Percentiles rank a stretch among this genome's conserved stretches.
phyloP scores from a whole-genome alignment of 495 filamentous ascomycete species.

The Xanthoparmelia taractica region DNA sequence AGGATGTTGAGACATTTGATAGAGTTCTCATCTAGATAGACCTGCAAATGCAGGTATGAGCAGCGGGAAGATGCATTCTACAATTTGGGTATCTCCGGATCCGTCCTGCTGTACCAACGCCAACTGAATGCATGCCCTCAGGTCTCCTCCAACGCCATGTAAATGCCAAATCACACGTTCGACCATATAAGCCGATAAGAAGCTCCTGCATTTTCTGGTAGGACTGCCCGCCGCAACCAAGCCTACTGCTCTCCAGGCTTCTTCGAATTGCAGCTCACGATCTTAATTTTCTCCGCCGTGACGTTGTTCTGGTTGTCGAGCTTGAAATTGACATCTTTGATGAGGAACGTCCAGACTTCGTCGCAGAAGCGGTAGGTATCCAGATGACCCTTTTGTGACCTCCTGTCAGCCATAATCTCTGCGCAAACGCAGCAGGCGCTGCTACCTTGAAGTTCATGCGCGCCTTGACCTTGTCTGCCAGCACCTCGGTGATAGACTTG shows the following conservation, averaged over 20 bases:
- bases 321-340: conserved; percentile 97
- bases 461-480: conserved; percentile 84
- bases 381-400: conserved; percentile 67
- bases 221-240: background rate
- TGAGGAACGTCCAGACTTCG: conserved; percentile 99
- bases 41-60: background rate
- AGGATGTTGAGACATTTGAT: too few relatives aligned
- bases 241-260: conserved; percentile 58
- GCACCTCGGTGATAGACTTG: conserved; percentile 73
- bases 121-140: background rate
- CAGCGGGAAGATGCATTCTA: conserved; percentile 1
- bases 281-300: conserved; percentile 82
- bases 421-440: background rate
- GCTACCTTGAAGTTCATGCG: conserved; percentile 91
- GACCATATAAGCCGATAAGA: background rate
- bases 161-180: background rate
- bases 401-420: background rate
- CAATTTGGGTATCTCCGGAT: conserved; percentile 11
- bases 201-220: too few relatives aligned
- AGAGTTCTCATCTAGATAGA: background rate
- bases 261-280: conserved; percentile 92
- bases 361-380: conserved; percentile 99
- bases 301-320: conserved; percentile 68
- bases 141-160: conserved; percentile 6
- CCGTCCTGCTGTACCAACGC: background rate